These are phyloP conservation scores for Epichloe gansuensis DNA, from an alignment of 2,329 filamentous ascomycete species.

Conservation along the genomic window DNA sequence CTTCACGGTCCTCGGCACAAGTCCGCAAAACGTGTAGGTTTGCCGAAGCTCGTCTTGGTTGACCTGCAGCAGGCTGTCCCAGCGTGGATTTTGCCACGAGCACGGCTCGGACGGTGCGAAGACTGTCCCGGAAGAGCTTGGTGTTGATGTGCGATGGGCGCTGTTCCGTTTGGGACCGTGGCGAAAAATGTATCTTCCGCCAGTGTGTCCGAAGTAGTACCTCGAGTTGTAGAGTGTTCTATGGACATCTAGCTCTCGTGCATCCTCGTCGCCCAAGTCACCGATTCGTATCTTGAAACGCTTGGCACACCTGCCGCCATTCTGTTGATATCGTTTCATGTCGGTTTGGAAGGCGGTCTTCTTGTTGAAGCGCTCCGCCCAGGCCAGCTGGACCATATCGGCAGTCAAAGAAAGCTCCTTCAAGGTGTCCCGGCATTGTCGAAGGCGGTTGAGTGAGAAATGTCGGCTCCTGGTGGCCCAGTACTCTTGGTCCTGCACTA, in stretches of 20 bases:
- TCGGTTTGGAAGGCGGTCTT: background rate
- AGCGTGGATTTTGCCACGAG: background rate
- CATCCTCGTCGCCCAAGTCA: background rate
- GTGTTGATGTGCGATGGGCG: too few species aligned
- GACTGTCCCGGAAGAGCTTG: too few species aligned
- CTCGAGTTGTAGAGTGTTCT: background rate
- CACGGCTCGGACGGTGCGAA: background rate
- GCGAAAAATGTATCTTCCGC: constrained; percentile 18
- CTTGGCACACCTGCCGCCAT: too few species aligned
- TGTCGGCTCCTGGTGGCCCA: background rate
- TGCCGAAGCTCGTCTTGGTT: background rate
- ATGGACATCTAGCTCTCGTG: background rate
- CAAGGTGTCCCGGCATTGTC: background rate
- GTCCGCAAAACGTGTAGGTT: constrained; percentile 11
- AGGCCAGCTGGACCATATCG: background rate
- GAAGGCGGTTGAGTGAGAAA: background rate
- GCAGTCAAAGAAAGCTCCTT: background rate
- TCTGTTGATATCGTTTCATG: too few species aligned
- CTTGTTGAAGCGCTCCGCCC: background rate
- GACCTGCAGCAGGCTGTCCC: background rate
- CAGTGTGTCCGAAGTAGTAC: constrained; percentile 15
- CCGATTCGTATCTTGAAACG: background rate
- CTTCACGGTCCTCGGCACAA: constrained; percentile 11
- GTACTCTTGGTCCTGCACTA: background rate
- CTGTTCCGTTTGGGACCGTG: background rate